Evolutionary conservation across 805 yeast genomes (phyloP).

Genomic region (Candida endomychidarum): DNA sequence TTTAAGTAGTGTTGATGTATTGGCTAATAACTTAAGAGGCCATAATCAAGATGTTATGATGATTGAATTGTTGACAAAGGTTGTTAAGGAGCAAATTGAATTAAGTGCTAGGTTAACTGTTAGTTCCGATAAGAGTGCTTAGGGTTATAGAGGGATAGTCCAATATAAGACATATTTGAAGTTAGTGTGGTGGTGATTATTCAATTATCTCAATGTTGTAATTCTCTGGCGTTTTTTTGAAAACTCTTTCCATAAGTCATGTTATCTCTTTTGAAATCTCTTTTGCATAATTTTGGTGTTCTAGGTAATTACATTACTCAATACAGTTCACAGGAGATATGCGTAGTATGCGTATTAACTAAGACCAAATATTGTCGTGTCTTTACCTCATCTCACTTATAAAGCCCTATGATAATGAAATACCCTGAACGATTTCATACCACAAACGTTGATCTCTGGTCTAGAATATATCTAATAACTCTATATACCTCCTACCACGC

Average conservation of each 20-base stretch:
- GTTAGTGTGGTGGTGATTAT: too few species aligned
- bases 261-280: too few species aligned
- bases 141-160: constrained; percentile 4
- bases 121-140: constrained; percentile 16
- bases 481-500: too few species aligned
- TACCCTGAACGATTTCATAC: neutral
- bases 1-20: constrained; percentile 49
- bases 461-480: too few species aligned
- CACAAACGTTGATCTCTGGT: too few species aligned
- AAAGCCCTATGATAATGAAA: neutral
- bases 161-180: constrained; percentile 1
- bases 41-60: constrained; percentile 79
- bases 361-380: constrained; percentile 2
- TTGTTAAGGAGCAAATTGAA: constrained; percentile 82
- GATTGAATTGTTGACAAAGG: constrained; percentile 79
- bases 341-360: too few species aligned
- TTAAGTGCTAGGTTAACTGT: constrained; percentile 73
- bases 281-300: too few species aligned
- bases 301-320: too few species aligned
- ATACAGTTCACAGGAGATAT: too few species aligned
- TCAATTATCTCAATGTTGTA: too few species aligned
- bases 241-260: too few species aligned
- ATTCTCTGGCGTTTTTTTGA: too few species aligned
- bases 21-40: constrained; percentile 61
- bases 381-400: constrained; percentile 10